Conservation (phyloP, 176 grass and related monocot species). For the Cenchrus fungigraminus region DNA sequence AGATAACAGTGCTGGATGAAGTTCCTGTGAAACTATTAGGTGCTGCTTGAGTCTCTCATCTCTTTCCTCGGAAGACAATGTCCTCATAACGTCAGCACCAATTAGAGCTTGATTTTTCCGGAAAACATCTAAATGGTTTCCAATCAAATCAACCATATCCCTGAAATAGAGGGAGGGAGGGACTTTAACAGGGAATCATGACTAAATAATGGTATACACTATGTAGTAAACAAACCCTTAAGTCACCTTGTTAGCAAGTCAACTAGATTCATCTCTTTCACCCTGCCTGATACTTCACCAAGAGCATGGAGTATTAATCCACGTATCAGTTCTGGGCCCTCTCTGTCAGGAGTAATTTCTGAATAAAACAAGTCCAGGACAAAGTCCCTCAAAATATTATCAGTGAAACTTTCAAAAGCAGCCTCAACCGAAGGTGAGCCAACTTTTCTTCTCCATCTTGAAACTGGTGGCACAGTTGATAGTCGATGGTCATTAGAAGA, state of each 20-base stretch:
- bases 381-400: conserved; percentile 91
- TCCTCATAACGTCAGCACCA: conserved; percentile 81
- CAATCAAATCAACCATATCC: conserved; percentile 90
- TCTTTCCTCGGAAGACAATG: conserved; percentile 95
- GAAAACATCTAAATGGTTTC: conserved; percentile 83
- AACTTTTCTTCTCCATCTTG: conserved; percentile 94
- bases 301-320: conserved; percentile 82
- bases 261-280: conserved; percentile 89
- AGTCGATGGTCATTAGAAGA: conserved; percentile 74
- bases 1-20: conserved; percentile 96
- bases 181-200: conserved; percentile 16
- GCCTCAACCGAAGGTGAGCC: conserved; percentile 78
- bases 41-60: conserved; percentile 88
- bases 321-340: conserved; percentile 87
- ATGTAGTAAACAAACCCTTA: conserved; percentile 29
- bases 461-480: conserved; percentile 59
- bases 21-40: conserved; percentile 84
- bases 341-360: conserved; percentile 83
- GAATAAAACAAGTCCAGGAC: conserved; percentile 91
- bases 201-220: conserved; percentile 16
- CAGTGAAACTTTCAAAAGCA: conserved; percentile 84
- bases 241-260: conserved; percentile 90
- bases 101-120: conserved; percentile 88
- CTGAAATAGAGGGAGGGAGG: conserved; percentile 42
- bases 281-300: conserved; percentile 82